Evolutionary conservation across 169 alveolate genomes (phyloP), one percentile per base, ranked within the genome.

Genomic region (Eimeria necatrix): DNA sequence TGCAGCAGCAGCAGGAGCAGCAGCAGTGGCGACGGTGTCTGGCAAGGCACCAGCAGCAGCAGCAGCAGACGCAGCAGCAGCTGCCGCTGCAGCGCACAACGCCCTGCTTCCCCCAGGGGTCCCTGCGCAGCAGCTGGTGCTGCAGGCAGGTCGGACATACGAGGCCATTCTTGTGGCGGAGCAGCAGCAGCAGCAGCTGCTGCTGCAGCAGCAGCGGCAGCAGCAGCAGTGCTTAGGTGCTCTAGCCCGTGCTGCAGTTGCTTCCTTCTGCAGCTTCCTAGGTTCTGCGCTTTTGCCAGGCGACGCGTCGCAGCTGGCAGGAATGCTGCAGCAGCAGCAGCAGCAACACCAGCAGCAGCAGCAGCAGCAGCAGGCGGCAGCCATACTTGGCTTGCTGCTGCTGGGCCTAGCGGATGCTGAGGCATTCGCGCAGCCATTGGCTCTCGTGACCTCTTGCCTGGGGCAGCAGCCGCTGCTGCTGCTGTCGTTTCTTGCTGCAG

Each of bases 161-260:
- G 86, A 76, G 86, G 56, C 86, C 22, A 76, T 76, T 60, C 60
- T 76, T 9, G 60, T 76, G 24, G 86, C 86, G 46, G 86, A 76
- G 86, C 86, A 76, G 76, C 41, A 64, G 61, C 14, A 32, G 56
- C 86, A 76, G 86, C 86, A 76, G 86, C 86, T 41, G 86, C 86
- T 41, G 86, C 86, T 41, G 61, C 86, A 32, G 53, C 86, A 76
- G 86, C 86, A 71, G 81, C 81, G 24, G 81, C 10, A 71, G 81
- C 81, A 71, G 81, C 81, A 71, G 81, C 81, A 71, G 81, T 26
- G 9, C 49, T 18, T 76, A 10, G n/a, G 52, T 76, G 53, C 86
- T 4, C n/a, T 76, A 4, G 86, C 86, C 18, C 86, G 49, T 9
- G 86, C 61, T 10, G 86, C 86, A 3, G 86, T 76, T 22, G 14